Percentiles rank a stretch among this genome's conserved stretches.
Conservation (phyloP, 805 yeast genomes). For the Zygotorulaspora danielsina region DNA sequence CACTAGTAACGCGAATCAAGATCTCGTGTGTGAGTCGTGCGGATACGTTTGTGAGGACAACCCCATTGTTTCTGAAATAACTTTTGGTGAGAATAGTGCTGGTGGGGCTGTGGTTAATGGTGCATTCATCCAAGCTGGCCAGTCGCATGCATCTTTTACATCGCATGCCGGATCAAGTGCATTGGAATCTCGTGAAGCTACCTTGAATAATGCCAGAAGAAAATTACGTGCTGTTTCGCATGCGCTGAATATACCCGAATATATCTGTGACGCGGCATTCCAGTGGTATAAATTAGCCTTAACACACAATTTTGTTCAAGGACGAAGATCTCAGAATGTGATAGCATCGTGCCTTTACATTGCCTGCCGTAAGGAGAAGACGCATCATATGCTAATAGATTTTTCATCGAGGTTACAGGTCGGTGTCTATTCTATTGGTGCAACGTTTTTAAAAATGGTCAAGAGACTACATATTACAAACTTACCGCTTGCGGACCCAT, state of each 20-base stretch:
- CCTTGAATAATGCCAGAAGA: slow-evolving; percentile 76
- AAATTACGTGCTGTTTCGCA: slow-evolving; percentile 76
- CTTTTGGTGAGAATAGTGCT: slow-evolving; percentile 83
- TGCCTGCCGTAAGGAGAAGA: slow-evolving; percentile 86
- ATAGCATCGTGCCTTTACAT: slow-evolving; percentile 91
- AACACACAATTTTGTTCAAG: slow-evolving; percentile 87
- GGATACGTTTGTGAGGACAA: slow-evolving; percentile 88
- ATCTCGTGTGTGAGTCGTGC: slow-evolving; percentile 74
- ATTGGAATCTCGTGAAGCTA: slow-evolving; percentile 83
- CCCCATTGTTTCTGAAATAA: slow-evolving; percentile 92
- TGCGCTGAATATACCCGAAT: slow-evolving; percentile 75
- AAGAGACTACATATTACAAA: slow-evolving; percentile 71
- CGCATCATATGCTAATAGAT: slow-evolving; percentile 94
- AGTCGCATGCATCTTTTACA: slow-evolving; percentile 61
- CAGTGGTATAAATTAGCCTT: slow-evolving; percentile 89
- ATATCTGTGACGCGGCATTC: slow-evolving; percentile 77
- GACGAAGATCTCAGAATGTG: slow-evolving; percentile 93
- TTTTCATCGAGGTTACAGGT: slow-evolving; percentile 86
- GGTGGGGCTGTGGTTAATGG: slow-evolving; percentile 98
- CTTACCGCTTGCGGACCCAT: slow-evolving; percentile 90
- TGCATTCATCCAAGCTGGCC: slow-evolving; percentile 85
- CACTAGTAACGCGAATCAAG: slow-evolving; percentile 59
- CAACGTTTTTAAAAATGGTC: slow-evolving; percentile 92
- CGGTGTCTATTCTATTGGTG: slow-evolving; percentile 91
- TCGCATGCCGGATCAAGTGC: slow-evolving; percentile 60